A percentile compares a stretch with the other conserved stretches of the same genome.
phyloP scores from a whole-genome alignment of 2,329 filamentous ascomycete genomes.

The Chrysoporthe puriensis region DNA sequence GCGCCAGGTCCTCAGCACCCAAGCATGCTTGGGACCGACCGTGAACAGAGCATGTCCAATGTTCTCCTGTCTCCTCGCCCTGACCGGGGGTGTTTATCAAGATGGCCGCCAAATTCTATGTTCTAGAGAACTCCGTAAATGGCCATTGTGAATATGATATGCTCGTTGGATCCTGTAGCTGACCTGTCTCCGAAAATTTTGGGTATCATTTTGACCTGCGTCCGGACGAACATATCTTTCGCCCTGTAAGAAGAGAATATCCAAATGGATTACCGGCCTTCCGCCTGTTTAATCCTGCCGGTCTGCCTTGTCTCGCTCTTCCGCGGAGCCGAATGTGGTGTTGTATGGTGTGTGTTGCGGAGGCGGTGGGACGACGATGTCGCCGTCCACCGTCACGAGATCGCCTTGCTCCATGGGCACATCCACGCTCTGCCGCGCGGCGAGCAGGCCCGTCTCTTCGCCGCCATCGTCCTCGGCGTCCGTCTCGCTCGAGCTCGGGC shows the following conservation, averaged over 20 bases:
- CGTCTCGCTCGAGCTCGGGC: slow-evolving; percentile 42
- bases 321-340: slow-evolving; percentile 11
- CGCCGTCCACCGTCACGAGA: slow-evolving; percentile 45
- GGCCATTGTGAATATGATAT: slow-evolving; percentile 8
- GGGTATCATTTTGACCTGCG: slow-evolving; percentile 16
- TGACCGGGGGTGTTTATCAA: background rate
- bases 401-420: slow-evolving; percentile 33
- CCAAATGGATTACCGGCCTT: background rate
- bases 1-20: background rate
- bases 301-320: slow-evolving; percentile 27
- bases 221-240: background rate
- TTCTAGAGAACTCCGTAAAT: slow-evolving; percentile 6
- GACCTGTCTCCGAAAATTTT: slow-evolving; percentile 6
- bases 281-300: slow-evolving; percentile 23
- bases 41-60: background rate
- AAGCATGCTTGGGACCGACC: no score
- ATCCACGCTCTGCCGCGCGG: slow-evolving; percentile 43
- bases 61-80: background rate
- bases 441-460: slow-evolving; percentile 53
- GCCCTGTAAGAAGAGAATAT: background rate
- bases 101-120: slow-evolving; percentile 1
- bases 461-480: slow-evolving; percentile 46
- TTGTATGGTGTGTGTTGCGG: slow-evolving; percentile 13
- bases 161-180: slow-evolving; percentile 15
- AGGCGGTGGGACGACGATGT: slow-evolving; percentile 43